Evolutionary conservation across 257 asterid species (phyloP), one percentile per base, ranked within the genome.

Genomic region (Echites panduratus): DNA sequence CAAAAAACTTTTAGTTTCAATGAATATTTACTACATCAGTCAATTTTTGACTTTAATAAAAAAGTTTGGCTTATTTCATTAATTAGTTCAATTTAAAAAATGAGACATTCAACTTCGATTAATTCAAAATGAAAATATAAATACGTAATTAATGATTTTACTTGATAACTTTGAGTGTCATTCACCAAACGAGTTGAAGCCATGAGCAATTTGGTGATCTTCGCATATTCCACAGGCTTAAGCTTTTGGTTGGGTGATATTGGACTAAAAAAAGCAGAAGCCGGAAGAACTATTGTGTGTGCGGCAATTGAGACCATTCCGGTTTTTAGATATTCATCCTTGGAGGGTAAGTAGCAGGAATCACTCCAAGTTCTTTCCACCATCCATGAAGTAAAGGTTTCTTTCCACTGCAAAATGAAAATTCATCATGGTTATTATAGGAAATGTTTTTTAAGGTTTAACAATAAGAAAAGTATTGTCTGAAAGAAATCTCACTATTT

Each of bases 351-450:
- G 38, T 82, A 63, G 35, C 87, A 89, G 0, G 73, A 59, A 2
- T 11, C 32, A 47, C 91, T 84, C 96, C 96, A 87, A 4, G 27
- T 62, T 19, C 78, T 86, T 80, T 87, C 96, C 75, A 72, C 83
- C 93, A 89, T 80, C 96, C 93, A 87, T 4, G 96, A 38, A 7
- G 0, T 14, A 70, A 89, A 89, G 14, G 91, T 82, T 78, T 83
- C 91, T 0, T 76, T 19, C 96, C 96, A 89, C 96, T 87, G n/a
- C 29, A 8, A 48, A 29, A 4, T 14, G 66, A 64, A 32, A 24
- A 50, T 71, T 13, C 38, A 24, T 14, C 4, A 50, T 50, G 12
- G 19, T 29, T 20, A 54, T 78, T n/a, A 73, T 2, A 4, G 3
- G 17, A 0, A 3, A 32, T 38, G 4, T 20, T 3, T 58, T 48